Base-by-base conservation (phyloP, 306 rosid species). In the Gastrolobium villosum region DNA sequence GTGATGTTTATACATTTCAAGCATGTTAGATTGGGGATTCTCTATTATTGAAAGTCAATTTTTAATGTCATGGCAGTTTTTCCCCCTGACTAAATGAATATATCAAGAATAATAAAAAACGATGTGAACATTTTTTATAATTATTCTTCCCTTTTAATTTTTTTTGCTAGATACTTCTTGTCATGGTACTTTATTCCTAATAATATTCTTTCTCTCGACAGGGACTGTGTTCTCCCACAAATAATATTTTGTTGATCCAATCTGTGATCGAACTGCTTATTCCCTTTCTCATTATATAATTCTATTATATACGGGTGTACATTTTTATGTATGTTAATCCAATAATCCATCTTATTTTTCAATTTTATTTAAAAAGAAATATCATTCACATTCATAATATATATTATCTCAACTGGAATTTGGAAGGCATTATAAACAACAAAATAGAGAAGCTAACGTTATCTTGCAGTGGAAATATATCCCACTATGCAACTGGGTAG, bases 381-480 rank as follows among this genome's bases (percentile, higher is more conserved):
- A 20, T 1, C 26, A 31, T 28, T 20, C 11, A 10, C 68, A 15
- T 37, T 36, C 7, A 62, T 37, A 36, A 34, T 37, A 10, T 20
- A 54, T 0, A 5, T 41, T 5, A 4, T 41, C 46, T 11, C 10
- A 13, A 14, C 35, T 46, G 50, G 50, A 50, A 49, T 3, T 7
- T 50, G 63, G 15, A 63, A 61, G 45, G 8, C 14, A 43, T 1
- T 1, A 20, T 20, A 20, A 20, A 0, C 26, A 20, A 20, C 26
- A 20, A 20, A 20, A 20, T 20, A 68, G 61, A 57, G 53, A 68
- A 32, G 36, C 5, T 67, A 81, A 43, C 48, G 64, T 46, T 60
- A 60, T 81, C 37, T 32, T 59, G 15, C 7, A 60, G 54, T 60
- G 10, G 14, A 52, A 61, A 68, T 74, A 64, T 76, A 40, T 69